Evolutionary conservation across 495 filamentous ascomycete species (phyloP).

Genomic region (Neurospora sp.): DNA sequence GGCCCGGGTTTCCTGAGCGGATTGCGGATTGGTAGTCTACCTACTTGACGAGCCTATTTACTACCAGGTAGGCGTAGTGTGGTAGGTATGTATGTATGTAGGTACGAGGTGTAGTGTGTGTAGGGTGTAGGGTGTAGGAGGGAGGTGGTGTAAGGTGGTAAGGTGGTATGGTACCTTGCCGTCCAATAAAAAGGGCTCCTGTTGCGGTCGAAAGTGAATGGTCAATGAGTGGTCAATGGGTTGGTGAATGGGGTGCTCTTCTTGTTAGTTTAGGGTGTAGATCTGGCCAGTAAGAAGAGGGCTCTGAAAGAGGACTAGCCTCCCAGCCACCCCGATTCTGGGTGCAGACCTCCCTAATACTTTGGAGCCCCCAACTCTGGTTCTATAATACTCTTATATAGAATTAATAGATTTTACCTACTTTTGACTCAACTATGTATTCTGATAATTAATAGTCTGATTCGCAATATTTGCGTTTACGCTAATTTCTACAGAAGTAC

Average conservation of each 20-base stretch:
- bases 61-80: neutral
- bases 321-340: no score
- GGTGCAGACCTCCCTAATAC: no score
- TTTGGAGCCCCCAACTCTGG: no score
- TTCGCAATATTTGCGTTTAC: no score
- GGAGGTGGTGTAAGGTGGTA: neutral
- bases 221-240: neutral
- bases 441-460: no score
- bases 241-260: neutral
- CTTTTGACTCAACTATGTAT: no score
- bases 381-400: no score
- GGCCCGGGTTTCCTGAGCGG: slow-evolving; percentile 28
- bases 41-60: slow-evolving; percentile 7
- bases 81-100: neutral
- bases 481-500: no score
- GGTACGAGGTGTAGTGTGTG: neutral
- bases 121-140: neutral
- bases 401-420: no score
- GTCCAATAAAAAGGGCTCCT: neutral
- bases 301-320: no score
- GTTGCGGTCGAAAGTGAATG: neutral
- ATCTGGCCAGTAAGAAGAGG: no score
- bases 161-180: neutral
- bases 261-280: no score
- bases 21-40: slow-evolving; percentile 11